phyloP scores from a whole-genome alignment of 148 eudicot genomes.

The Selenicereus undatus region DNA sequence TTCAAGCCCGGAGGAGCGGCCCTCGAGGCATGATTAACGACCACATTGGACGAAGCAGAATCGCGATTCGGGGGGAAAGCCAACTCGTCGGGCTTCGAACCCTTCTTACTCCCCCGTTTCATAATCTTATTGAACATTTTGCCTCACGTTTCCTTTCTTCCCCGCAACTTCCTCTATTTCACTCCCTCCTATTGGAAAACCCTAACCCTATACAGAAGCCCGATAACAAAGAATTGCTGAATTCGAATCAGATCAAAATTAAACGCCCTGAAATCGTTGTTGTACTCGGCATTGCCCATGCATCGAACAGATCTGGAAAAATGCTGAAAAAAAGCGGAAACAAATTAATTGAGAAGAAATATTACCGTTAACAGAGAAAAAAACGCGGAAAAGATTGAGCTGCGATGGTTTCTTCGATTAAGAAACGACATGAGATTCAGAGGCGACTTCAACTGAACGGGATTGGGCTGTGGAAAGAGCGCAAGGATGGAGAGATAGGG shows the following conservation, averaged over 20 bases:
- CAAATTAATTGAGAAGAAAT: not conserved
- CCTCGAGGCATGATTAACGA: conserved; percentile 65
- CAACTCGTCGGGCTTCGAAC: conserved; percentile 44
- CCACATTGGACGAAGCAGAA: conserved; percentile 32
- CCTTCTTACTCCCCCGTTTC: conserved; percentile 53
- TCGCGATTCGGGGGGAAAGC: conserved; percentile 32
- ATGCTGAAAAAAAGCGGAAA: not conserved
- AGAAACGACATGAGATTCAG: not conserved
- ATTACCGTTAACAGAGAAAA: not conserved
- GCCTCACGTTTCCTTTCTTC: not conserved
- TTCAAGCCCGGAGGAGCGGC: conserved; percentile 29
- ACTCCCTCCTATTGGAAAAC: conserved; percentile 15
- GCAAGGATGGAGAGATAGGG: not conserved
- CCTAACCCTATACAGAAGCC: conserved; percentile 33
- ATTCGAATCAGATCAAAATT: conserved; percentile 14
- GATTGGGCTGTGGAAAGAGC: conserved; percentile 1
- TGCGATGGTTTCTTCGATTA: not conserved
- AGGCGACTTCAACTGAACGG: conserved; percentile 7
- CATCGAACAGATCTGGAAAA: conserved; percentile 23
- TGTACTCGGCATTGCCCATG: conserved; percentile 17
- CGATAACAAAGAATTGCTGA: not conserved
- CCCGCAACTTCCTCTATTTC: not conserved
- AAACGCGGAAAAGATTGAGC: not conserved
- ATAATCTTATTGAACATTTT: conserved; percentile 67
- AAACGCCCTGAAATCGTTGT: conserved; percentile 10